Base-by-base conservation (phyloP, 495 filamentous ascomycete species). In the Ramalina intermedia region DNA sequence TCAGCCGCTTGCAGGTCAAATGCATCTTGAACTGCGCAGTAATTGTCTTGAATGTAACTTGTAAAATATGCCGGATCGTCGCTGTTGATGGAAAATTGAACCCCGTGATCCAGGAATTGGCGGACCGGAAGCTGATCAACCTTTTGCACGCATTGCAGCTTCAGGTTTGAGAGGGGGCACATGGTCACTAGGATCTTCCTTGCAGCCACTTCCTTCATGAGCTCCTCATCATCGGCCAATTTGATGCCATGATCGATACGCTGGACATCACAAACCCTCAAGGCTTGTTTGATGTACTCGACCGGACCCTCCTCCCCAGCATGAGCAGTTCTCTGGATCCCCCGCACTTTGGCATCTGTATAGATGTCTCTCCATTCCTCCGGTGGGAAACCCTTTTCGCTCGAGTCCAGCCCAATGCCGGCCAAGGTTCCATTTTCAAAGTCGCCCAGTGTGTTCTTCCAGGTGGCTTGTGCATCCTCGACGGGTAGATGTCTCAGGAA, bases 31-130 rank as follows among this genome's bases (percentile, higher is more conserved):
- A 87, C 80, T 4, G 77, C 79, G 52, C 78, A 85, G 59, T 84
- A 87, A 53, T 85, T 85, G 57, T 84, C 79, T 50, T 82, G 63
- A 47, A 87, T 78, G 61, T 85, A 87, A 0, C 78, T 80, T 6
- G 82, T 82, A 69, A 88, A 88, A 61, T 88, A 90, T 9, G 81
- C 83, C 41, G 84, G 84, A 59, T 88, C 84, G 58, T 90, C 81
- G 57, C 80, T 81, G 53, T 84, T 84, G 48, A 85, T 75, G 9
- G 76, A 79, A 53, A 85, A 84, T 58, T 65, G 72, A 27, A 85
- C 77, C 0, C 80, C 81, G 3, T 66, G 67, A 58, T 81, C 76
- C 41, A 88, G 55, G 54, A 86, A 82, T 41, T 54, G 66, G 21
- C 80, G 66, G 33, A 87, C 70, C 1, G 84, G 84, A 11, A 84